Evolutionary conservation across 2,329 filamentous ascomycete genomes (phyloP).

Genomic region (Emergomyces pasteurianus): DNA sequence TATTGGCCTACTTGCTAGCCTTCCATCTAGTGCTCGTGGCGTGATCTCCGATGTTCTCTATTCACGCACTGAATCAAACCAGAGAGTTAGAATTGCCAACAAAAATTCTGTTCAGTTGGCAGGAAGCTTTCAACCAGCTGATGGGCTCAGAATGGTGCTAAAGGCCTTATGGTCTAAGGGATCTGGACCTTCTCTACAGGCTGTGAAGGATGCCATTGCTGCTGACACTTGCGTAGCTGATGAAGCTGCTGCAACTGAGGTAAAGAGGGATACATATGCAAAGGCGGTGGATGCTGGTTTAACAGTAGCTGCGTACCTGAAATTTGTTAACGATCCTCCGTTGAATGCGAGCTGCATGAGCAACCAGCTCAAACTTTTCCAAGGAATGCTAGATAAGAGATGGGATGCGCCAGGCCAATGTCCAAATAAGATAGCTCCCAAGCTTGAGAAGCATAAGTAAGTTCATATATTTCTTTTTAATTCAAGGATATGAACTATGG

Average conservation of each 20-base stretch:
- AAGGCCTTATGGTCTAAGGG: neutral
- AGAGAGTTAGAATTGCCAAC: neutral
- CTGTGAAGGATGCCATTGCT: neutral
- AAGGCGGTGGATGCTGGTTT: neutral
- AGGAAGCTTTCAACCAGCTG: neutral
- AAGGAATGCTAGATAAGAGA: neutral
- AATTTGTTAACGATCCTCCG: neutral
- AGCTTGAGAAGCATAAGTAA: neutral
- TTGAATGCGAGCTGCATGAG: neutral
- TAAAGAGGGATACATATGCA: neutral
- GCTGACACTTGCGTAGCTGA: neutral
- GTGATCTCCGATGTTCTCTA: neutral
- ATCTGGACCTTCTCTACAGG: neutral
- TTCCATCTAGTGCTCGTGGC: neutral
- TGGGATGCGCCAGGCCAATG: neutral
- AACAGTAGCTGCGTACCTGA: neutral
- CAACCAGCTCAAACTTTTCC: neutral
- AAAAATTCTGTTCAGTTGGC: neutral
- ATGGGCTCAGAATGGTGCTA: neutral
- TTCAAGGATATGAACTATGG: neutral
- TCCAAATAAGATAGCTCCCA: neutral
- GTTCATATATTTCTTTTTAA: neutral
- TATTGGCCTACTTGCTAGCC: neutral
- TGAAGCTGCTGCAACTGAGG: neutral
- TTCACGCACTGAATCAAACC: too few species aligned